Base-by-base conservation (phyloP, 768 basidiomycete genomes). In the Pleurotus platypus region DNA sequence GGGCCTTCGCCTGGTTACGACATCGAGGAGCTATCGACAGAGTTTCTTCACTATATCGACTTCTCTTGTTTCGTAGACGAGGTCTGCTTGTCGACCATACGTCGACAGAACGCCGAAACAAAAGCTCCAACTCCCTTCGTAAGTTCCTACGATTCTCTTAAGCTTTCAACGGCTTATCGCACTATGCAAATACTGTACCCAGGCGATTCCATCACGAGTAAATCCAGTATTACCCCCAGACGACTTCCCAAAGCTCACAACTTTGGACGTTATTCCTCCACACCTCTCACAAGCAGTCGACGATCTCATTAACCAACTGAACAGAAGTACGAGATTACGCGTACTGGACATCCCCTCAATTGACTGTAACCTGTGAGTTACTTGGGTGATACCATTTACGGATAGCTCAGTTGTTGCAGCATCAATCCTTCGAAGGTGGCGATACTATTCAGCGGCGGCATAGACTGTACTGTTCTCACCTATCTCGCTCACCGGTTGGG, bases 401-500 rank as follows among this genome's bases (percentile, higher is more conserved):
- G 24, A 35, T 35, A 8, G 30, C 30, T 35, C 30, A 35, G 30
- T 35, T 11, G 7, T 11, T 35, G 30, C 30, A 35, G 30, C 3
- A 35, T 11, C 30, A 35, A 35, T 4, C 9, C 9, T 9, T 11
- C 30, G 9, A 35, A 35, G 9, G 30, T 97, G 2, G 94, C 89
- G 2, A 78, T 99, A 7, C 79, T 99, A 7, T 99, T 98, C 70
- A 96, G 93, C 38, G 97, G 97, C 27, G 97, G 97, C 0, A 92
- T 99, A 45, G 97, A 99, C 67, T 98, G 88, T 9, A 88, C 95
- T 0, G 74, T 91, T 40, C 64, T 98, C 5, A 85, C 95, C 0
- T 87, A 82, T 64, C 75, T 99, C 4, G 90, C 93, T 1, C 82
- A 95, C 64, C 42, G 20, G 42, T 45, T 16, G 5, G 20, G 2